Evolutionary conservation across 495 filamentous ascomycete species (phyloP), one percentile per base, ranked within the genome.

Genomic region (Aspergillus sclerotiicarbonarius): DNA sequence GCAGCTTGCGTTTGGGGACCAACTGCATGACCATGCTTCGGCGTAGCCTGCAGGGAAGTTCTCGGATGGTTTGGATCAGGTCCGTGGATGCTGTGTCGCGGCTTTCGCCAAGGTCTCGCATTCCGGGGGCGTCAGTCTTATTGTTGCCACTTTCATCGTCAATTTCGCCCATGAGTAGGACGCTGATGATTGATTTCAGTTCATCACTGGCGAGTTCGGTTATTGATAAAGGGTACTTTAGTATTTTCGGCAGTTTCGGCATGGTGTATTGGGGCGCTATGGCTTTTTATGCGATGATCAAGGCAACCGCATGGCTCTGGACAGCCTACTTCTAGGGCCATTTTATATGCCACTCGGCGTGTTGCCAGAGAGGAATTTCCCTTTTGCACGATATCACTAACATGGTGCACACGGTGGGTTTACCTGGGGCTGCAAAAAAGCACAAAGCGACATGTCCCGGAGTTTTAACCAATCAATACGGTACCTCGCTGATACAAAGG

Each of bases 111-210:
- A 41, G 5, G 37, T 15, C 13, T 3, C 2, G 13, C 12, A 1
- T 41, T 6, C 1, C 12, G 13, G 13, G 9, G 5, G 9, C 10
- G 37, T 41, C 37, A 13, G 13, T 21, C 51, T 13, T 6, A 6
- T n/a, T 41, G 37, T 41, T 12, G 13, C 5, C 25, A 25, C 2
- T 25, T 25, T 25, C 25, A 25, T 25, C 25, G 5, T 25, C 25
- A 2, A 25, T 25, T 2, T 25, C 25, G 2, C 25, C 25, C 25
- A 25, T 51, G 46, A 60, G 57, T 16, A 73, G 56, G n/a, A 64
- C 48, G 8, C 59, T 47, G n/a, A 64, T 70, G 50, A 73, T 63
- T 37, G 52, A 47, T 44, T 51, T 59, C 29, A 73, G 12, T 37
- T 73, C 59, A 9, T 19, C 39, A 6, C 57, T 57, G n/a, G 45